These are phyloP conservation scores for Pseudisothecium myosuroides DNA, from an alignment of 225 moss, liverwort and hornwort genomes.

Conservation along the genomic window DNA sequence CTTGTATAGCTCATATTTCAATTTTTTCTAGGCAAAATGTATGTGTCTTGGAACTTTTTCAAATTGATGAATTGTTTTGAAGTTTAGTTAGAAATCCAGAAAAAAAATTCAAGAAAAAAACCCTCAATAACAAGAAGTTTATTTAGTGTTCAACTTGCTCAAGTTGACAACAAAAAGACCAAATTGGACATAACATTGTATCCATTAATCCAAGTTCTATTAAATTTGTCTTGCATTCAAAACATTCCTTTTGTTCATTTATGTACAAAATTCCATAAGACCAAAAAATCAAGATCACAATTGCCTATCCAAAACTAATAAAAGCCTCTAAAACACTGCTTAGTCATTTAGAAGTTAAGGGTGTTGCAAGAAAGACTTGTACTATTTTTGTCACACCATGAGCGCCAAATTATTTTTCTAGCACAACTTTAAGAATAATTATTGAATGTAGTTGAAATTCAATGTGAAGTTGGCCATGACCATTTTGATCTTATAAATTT, in stretches of 20 bases:
- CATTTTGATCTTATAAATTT: background rate
- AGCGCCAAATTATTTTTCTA: fast-evolving
- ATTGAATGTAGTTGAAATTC: background rate
- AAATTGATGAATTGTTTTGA: background rate
- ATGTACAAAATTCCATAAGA: background rate
- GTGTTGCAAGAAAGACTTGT: background rate
- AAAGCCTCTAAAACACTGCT: fast-evolving
- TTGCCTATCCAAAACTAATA: fast-evolving
- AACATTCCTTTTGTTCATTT: background rate
- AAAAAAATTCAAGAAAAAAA: too few species aligned
- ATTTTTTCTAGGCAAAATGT: background rate
- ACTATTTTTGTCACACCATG: background rate
- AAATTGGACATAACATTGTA: background rate
- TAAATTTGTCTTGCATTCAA: background rate
- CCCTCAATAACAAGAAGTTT: background rate
- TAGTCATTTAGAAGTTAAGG: background rate
- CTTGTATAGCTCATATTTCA: background rate
- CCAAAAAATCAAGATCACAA: background rate
- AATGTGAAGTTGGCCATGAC: background rate
- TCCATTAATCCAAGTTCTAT: background rate
- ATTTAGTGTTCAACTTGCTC: fast-evolving
- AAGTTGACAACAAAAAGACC: background rate
- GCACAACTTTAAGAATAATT: background rate
- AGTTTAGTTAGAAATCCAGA: fast-evolving
- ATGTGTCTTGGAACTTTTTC: background rate